Base-by-base conservation (phyloP, 2,329 filamentous ascomycete species). In the Trichoderma harzianum region DNA sequence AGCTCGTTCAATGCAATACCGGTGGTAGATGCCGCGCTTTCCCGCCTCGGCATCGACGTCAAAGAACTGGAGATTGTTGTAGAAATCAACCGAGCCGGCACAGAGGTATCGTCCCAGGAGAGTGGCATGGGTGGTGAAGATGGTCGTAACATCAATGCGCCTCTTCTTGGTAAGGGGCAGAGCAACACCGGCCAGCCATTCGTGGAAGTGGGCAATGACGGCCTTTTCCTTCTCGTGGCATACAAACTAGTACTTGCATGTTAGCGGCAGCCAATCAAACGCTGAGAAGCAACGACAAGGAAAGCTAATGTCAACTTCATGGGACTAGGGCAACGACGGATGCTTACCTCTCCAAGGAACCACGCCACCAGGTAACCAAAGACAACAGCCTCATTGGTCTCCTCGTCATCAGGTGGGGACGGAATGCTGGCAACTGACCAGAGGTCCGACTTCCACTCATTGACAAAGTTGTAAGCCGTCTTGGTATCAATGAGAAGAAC, bases 101-200 rank as follows among this genome's bases (percentile, higher is more conserved):
- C 96, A 98, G 63, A 98, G 92, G 80, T 99, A 98, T 78, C 96
- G 92, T 74, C 96, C 96, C 63, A 99, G 90, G 12, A 99, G 88
- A 7, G 96, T 98, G 28, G 96, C 96, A 83, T 98, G 96, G 2
- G 96, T 99, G 55, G 96, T 99, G 85, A 98, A 98, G 81, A 98
- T 98, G 76, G 96, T 98, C 21, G 96, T 98, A 65, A 98, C 89
- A 79, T 98, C 96, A 82, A 98, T 98, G 79, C 93, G 92, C 73
- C 96, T 91, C 87, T 93, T 97, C 86, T 97, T 97, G 84, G 91
- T 92, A 75, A 98, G 88, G 30, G 96, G 96, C 39, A 98, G 87
- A 65, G 93, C 95, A 64, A 98, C 96, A 83, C 95, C 96, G 12
- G 96, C 92, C 70, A 99, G 89, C 96, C 96, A 99, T 83, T 99